A percentile compares a stretch with the other conserved stretches of the same genome.
These are phyloP conservation scores for Ceratobasidium sp. DNA, from an alignment of 1,284 basidiomycete genomes.

Conservation along the genomic window DNA sequence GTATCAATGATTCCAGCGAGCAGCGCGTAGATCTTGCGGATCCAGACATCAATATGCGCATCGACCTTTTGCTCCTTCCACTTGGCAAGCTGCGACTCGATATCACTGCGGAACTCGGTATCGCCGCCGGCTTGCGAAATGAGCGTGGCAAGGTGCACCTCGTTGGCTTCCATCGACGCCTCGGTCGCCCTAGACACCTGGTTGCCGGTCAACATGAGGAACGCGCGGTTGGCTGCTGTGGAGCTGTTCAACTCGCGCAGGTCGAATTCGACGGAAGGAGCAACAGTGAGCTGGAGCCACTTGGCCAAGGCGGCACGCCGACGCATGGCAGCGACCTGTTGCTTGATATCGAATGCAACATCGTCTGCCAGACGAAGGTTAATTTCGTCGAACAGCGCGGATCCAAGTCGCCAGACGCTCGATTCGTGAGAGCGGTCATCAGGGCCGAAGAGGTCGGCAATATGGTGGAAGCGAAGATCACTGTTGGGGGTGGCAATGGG, in stretches of 20 bases:
- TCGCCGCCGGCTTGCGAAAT: conserved; percentile 91
- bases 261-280: conserved; percentile 79
- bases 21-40: conserved; percentile 87
- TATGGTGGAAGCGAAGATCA: conserved; percentile 82
- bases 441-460: conserved; percentile 77
- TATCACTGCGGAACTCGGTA: conserved; percentile 78
- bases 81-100: conserved; percentile 81
- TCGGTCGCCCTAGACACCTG: conserved; percentile 88
- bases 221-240: conserved; percentile 62
- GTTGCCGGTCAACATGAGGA: conserved; percentile 87
- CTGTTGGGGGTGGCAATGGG: conserved; percentile 70
- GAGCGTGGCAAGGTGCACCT: conserved; percentile 91
- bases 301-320: conserved; percentile 85
- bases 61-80: conserved; percentile 88
- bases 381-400: conserved; percentile 89
- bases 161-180: conserved; percentile 79
- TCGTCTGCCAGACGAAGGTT: conserved; percentile 75
- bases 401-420: conserved; percentile 86
- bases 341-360: conserved; percentile 67
- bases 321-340: conserved; percentile 72
- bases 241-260: conserved; percentile 66
- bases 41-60: conserved; percentile 74
- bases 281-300: conserved; percentile 87
- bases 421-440: conserved; percentile 83
- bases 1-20: conserved; percentile 83